Conservation (phyloP, 1,284 basidiomycete species). For the Cystobasidium sp. region DNA sequence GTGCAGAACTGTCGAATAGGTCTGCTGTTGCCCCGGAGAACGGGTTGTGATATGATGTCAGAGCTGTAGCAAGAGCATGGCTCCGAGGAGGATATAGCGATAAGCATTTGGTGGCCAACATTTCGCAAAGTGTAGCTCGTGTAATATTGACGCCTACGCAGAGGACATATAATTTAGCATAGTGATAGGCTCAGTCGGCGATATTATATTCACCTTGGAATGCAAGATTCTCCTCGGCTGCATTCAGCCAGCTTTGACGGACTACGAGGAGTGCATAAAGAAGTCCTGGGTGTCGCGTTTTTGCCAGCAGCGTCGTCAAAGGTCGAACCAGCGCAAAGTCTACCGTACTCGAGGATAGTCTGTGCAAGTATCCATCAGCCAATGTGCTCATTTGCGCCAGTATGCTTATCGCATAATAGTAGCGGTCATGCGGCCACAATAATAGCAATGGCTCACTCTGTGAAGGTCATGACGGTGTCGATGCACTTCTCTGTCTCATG, state of each 20-base stretch:
- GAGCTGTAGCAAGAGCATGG: slow-evolving; percentile 66
- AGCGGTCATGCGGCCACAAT: not conserved
- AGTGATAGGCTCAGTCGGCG: not conserved
- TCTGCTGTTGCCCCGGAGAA: slow-evolving; percentile 65
- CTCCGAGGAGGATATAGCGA: slow-evolving; percentile 31
- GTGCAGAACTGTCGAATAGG: slow-evolving; percentile 45
- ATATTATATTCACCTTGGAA: slow-evolving; percentile 41
- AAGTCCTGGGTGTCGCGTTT: slow-evolving; percentile 45
- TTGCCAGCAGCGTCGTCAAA: slow-evolving; percentile 44
- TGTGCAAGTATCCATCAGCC: not conserved
- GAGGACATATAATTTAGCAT: not conserved
- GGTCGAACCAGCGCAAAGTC: slow-evolving; percentile 51
- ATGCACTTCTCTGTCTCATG: slow-evolving; percentile 23
- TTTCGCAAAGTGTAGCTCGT: slow-evolving; percentile 51
- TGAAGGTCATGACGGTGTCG: slow-evolving; percentile 22
- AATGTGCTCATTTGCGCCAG: not conserved
- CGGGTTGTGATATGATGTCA: slow-evolving; percentile 69
- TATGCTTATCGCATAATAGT: not conserved
- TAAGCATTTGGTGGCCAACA: slow-evolving; percentile 49
- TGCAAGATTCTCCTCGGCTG: slow-evolving; percentile 47
- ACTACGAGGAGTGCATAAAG: slow-evolving; percentile 49
- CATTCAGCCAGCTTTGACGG: slow-evolving; percentile 47
- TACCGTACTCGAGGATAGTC: slow-evolving; percentile 33
- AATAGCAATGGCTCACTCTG: slow-evolving; percentile 21
- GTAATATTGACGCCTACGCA: slow-evolving; percentile 46